Evolutionary conservation across 306 rosid genomes (phyloP).

Genomic region (Chamaecrista fasciculata): DNA sequence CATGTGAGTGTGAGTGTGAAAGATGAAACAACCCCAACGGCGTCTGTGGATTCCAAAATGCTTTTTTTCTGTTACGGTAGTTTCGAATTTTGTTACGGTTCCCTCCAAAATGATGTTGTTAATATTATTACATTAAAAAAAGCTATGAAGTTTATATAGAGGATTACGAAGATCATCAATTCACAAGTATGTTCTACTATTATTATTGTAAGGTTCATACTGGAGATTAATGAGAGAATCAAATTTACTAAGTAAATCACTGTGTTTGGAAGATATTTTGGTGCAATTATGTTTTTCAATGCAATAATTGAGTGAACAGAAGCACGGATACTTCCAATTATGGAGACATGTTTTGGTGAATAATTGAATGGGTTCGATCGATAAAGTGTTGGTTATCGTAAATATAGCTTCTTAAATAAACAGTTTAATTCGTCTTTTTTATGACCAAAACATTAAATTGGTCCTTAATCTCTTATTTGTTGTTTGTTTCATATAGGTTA

Average conservation of each 20-base stretch:
- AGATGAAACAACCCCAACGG: neutral
- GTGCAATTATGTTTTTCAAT: neutral
- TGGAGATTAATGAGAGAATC: neutral
- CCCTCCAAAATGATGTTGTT: no score
- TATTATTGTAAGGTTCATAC: neutral
- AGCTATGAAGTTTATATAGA: neutral
- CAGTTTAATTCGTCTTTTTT: neutral
- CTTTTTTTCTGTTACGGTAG: neutral
- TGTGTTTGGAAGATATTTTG: neutral
- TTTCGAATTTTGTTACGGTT: neutral
- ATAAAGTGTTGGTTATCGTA: neutral
- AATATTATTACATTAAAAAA: neutral
- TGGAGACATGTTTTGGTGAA: neutral
- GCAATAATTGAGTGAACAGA: neutral
- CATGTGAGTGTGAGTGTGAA: neutral
- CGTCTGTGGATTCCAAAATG: neutral
- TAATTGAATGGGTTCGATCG: neutral
- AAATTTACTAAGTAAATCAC: neutral
- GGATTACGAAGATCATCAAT: neutral
- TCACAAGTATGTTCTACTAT: neutral
- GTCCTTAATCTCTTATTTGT: no score
- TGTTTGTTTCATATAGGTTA: no score
- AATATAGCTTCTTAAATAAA: neutral
- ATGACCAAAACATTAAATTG: no score
- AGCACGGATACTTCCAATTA: neutral